Evolutionary conservation across 2,329 filamentous ascomycete genomes (phyloP), one percentile per base, ranked within the genome.

Genomic region (Fusarium redolens): DNA sequence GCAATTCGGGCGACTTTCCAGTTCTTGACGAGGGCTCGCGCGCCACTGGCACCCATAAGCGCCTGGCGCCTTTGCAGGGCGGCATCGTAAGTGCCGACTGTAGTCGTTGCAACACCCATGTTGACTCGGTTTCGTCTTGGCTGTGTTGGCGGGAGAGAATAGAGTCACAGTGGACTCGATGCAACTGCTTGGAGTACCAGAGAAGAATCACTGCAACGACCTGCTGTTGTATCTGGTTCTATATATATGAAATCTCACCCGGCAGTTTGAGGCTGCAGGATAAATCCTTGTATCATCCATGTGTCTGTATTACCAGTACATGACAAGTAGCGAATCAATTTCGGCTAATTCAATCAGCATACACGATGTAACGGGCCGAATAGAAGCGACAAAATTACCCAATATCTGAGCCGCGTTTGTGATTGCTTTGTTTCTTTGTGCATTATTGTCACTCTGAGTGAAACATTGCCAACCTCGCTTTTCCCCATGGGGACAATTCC

Each of bases 1-100:
- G 89, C 88, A 65, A 91, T 86, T n/a, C 86, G 82, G 72, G 90
- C 89, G 20, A 91, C 89, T 47, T 86, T 87, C 76, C 86, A 86
- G 75, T 91, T 91, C 79, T 89, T 90, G 18, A 90, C 78, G 47
- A 91, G 79, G 17, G 87, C 88, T 22, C 80, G 76, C 1, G 86
- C 85, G 7, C 88, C 88, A 71, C 83, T 85, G 5, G 82, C 82
- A 58, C 87, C 87, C 85, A 88, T 88, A 33, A 90, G 81, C 43
- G 84, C 84, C 79, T 89, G 83, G 14, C 87, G 86, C 59, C 86
- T 84, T 44, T 83, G 77, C 17, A 89, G 79, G 22, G 88, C 87
- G 25, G 85, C 86, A 85, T 88, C 86, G 71, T 88, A 87, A 59
- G 71, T 70, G 60, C 66, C 66, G 33, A 57, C n/a, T 22, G 60